phyloP scores from a whole-genome alignment of 2,329 filamentous ascomycete genomes.

The Scleromitrula shiraiana region DNA sequence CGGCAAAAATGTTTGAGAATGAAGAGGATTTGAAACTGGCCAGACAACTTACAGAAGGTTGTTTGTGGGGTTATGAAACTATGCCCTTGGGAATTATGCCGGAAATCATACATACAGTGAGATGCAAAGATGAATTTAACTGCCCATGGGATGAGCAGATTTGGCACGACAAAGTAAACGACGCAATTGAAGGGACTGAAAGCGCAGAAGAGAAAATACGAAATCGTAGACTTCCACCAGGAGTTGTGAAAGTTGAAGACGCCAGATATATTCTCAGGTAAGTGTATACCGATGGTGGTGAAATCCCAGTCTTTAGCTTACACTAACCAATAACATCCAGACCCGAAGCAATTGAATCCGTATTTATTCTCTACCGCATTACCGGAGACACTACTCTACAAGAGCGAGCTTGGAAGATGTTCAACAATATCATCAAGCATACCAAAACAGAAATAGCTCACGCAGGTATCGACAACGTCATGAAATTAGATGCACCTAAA shows the following conservation, averaged over 20 bases:
- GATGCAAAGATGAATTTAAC: conserved; percentile 10
- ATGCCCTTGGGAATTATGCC: conserved; percentile 55
- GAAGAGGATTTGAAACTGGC: conserved; percentile 47
- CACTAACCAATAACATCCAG: too few relatives aligned
- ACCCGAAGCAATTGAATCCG: conserved; percentile 59
- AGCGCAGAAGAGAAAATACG: conserved; percentile 6
- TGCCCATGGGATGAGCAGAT: conserved; percentile 20
- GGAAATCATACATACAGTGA: conserved; percentile 40
- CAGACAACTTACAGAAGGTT: conserved; percentile 51
- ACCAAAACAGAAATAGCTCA: conserved; percentile 36
- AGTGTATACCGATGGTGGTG: conserved; percentile 11
- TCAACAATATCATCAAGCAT: conserved; percentile 35
- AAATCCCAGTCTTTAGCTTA: neutral
- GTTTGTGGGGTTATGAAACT: conserved; percentile 51
- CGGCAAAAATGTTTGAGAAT: conserved; percentile 50
- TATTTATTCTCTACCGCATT: conserved; percentile 48
- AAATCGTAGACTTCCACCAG: conserved; percentile 9
- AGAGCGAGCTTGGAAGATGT: conserved; percentile 41
- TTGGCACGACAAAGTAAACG: conserved; percentile 6
- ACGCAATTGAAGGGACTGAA: conserved; percentile 5
- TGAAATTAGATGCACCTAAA: conserved; percentile 15
- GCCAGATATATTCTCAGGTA: conserved; percentile 13
- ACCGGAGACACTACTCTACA: conserved; percentile 27
- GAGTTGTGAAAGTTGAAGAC: conserved; percentile 10
- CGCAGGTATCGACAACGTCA: conserved; percentile 35